phyloP scores from a whole-genome alignment of 2,329 filamentous ascomycete species.

The Microdochium bolleyi region DNA sequence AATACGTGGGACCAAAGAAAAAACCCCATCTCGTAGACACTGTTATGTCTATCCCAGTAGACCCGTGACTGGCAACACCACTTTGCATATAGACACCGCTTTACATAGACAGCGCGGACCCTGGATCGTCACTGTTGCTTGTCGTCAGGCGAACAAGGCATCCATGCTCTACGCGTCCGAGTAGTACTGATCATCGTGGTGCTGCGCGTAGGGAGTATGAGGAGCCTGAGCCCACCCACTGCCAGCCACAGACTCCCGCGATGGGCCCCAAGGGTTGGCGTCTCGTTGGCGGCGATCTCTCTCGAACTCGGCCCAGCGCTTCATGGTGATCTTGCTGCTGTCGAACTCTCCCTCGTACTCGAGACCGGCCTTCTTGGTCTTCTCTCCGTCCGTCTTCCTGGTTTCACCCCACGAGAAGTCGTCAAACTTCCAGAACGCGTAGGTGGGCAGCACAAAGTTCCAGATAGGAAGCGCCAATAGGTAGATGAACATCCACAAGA shows the following conservation, averaged over 20 bases:
- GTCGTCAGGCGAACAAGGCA: not conserved
- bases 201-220: conserved; percentile 22
- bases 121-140: too few relatives aligned
- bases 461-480: conserved; percentile 87
- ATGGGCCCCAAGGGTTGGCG: conserved; percentile 43
- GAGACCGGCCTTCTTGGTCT: conserved; percentile 76
- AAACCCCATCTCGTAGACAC: not conserved
- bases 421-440: conserved; percentile 99
- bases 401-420: conserved; percentile 99
- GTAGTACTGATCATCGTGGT: conserved; percentile 48
- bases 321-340: conserved; percentile 98
- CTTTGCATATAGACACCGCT: not conserved
- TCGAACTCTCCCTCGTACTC: conserved; percentile 96
- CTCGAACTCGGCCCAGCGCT: conserved; percentile 96
- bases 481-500: conserved; percentile 97
- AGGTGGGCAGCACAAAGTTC: conserved; percentile 92
- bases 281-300: conserved; percentile 43
- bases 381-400: conserved; percentile 86
- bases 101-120: conserved; percentile 1
- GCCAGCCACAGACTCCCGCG: conserved; percentile 40
- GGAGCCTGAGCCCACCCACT: conserved; percentile 34
- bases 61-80: too few relatives aligned
- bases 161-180: conserved; percentile 36
- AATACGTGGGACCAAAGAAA: not conserved
- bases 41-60: not conserved